phyloP scores from a whole-genome alignment of 164 flowering plant species.

The Magnolia officinalis region DNA sequence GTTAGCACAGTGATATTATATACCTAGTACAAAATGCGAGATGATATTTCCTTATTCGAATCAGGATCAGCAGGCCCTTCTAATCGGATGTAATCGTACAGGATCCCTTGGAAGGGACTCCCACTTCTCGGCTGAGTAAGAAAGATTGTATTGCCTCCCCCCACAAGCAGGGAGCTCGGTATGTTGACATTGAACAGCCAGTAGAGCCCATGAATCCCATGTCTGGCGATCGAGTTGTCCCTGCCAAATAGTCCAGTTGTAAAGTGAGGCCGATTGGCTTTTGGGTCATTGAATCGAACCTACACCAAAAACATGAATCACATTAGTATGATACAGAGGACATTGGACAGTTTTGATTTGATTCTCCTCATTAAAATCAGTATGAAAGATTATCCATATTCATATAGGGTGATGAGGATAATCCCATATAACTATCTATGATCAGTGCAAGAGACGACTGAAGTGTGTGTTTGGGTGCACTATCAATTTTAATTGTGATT shows the following conservation, averaged over 20 bases:
- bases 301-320: background rate
- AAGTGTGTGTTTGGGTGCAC: background rate
- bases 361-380: too few species aligned
- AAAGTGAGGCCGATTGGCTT: constrained; percentile 34
- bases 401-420: background rate
- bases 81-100: constrained; percentile 70
- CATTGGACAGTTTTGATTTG: too few species aligned
- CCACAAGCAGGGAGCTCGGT: constrained; percentile 25
- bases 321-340: background rate
- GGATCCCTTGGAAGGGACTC: constrained; percentile 47
- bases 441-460: background rate
- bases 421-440: background rate
- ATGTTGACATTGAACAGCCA: constrained; percentile 47
- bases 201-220: constrained; percentile 79
- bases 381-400: too few species aligned
- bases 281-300: constrained; percentile 15
- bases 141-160: constrained; percentile 55
- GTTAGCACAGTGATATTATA: too few species aligned
- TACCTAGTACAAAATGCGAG: background rate
- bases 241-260: constrained; percentile 52
- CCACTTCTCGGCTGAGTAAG: constrained; percentile 40
- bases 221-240: constrained; percentile 70
- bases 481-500: background rate
- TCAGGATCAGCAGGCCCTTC: constrained; percentile 36
- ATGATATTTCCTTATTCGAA: background rate